phyloP scores from a whole-genome alignment of 2,329 filamentous ascomycete genomes.

The Calonectria montana region DNA sequence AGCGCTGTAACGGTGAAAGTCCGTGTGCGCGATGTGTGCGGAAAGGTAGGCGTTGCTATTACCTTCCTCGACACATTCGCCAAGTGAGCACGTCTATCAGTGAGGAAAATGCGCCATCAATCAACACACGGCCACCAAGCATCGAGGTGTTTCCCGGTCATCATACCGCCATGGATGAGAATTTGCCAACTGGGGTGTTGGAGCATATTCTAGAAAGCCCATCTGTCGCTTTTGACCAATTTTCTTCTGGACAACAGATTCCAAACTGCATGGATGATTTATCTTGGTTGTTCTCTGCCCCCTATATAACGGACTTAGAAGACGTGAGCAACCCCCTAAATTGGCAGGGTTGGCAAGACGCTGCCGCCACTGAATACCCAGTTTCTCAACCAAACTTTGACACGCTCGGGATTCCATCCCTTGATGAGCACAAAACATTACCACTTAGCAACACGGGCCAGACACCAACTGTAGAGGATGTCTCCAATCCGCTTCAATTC shows the following conservation, averaged over 20 bases:
- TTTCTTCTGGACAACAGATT: rapidly evolving
- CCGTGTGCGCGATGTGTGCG: neutral
- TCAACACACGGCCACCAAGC: neutral
- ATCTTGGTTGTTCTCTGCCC: neutral
- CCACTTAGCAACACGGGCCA: neutral
- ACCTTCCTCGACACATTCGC: neutral
- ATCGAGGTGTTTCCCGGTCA: neutral
- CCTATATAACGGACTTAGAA: neutral
- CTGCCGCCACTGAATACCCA: neutral
- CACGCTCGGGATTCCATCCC: neutral
- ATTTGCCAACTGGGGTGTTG: no score
- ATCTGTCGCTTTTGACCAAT: no score
- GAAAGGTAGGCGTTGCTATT: neutral
- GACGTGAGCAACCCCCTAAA: neutral
- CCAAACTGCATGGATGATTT: neutral
- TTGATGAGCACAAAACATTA: no score
- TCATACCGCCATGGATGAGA: neutral
- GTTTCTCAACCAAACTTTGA: neutral
- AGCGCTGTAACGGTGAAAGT: neutral
- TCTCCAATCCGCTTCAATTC: neutral
- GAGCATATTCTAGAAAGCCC: neutral
- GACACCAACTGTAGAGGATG: no score
- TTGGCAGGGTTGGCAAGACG: neutral
- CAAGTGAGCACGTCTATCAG: neutral
- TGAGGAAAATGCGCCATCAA: neutral